These are phyloP conservation scores for Effrenium voratum DNA, from an alignment of 73 alveolate species.

Conservation along the genomic window DNA sequence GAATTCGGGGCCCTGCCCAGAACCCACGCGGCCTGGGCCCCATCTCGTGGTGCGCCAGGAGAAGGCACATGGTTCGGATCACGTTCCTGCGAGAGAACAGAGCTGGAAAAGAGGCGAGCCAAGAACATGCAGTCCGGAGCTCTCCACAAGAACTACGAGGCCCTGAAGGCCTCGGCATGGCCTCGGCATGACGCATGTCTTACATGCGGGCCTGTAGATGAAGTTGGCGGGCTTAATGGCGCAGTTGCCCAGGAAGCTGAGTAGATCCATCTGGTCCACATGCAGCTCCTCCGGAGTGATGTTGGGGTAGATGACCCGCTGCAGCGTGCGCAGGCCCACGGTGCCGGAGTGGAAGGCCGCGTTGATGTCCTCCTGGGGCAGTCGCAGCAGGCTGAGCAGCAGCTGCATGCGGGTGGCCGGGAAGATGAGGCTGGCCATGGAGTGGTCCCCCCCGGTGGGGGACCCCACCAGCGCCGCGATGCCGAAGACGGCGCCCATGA, in stretches of 20 bases:
- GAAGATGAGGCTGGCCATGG: conserved; percentile 72
- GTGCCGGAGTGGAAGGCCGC: conserved; percentile 84
- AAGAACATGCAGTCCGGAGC: too few relatives aligned
- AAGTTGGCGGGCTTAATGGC: conserved; percentile 90
- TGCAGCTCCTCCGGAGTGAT: conserved; percentile 76
- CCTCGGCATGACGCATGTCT: too few relatives aligned
- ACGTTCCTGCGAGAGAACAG: conserved; percentile 39
- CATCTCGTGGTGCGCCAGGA: conserved; percentile 82
- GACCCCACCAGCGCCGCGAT: conserved; percentile 62
- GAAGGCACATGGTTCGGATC: conserved; percentile 86
- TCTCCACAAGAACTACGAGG: too few relatives aligned
- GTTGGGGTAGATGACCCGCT: conserved; percentile 82
- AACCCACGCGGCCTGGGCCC: conserved; percentile 79
- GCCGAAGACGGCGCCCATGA: conserved; percentile 90
- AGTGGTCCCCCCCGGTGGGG: conserved; percentile 46
- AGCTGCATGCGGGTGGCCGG: conserved; percentile 92
- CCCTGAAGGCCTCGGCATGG: too few relatives aligned
- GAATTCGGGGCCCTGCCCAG: too few relatives aligned
- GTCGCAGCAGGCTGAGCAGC: conserved; percentile 76
- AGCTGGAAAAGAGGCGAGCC: neutral
- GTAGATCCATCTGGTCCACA: conserved; percentile 77
- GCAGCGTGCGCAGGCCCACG: conserved; percentile 82
- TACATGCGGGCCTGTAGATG: conserved; percentile 31
- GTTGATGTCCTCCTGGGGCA: conserved; percentile 71
- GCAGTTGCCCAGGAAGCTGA: conserved; percentile 63